Base-by-base conservation (phyloP, 495 filamentous ascomycete species). In the Xylaria scruposa region DNA sequence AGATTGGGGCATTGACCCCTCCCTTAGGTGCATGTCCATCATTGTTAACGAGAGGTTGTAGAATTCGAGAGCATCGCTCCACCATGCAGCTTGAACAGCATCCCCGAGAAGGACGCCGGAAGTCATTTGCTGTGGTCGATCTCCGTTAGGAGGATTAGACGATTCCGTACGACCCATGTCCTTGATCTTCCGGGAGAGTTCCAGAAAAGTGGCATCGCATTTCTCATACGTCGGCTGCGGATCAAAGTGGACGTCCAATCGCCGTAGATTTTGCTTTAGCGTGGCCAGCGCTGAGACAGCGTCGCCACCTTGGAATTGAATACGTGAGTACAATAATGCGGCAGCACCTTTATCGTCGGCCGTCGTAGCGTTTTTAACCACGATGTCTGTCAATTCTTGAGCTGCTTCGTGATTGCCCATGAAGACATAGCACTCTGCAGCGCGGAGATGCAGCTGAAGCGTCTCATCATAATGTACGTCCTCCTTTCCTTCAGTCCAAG, bases 401-500 rank as follows among this genome's bases (percentile, higher is more conserved):
- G 93, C 92, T 65, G 90, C 85, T 19, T 84, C 78, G 72, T 88
- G 87, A 38, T 91, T 86, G 3, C 88, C 90, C 84, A 93, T 91
- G 72, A 91, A 94, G 79, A 91, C 91, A 72, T 91, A 88, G 79
- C 91, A 92, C 78, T 97, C 94, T n/a, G 94, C 92, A 4, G 93
- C 88, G 71, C 91, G 87, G 12, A 91, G 88, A 76, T 91, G 90
- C 17, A 97, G 81, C 64, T 90, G 87, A 58, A 95, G 82, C 0
- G 93, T 96, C 80, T 97, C 94, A n/a, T 93, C 89, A 73, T 97
- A 97, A 67, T 89, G 90, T 1, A 92, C 90, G 78, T 97, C 94
- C n/a, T 86, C 83, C 31, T 79, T 76, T 12, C 83, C 83, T 33
- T 92, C 91, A 69, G 88, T 85, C 94, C 94, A 97, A 1, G 92